Base-by-base conservation (phyloP, 495 filamentous ascomycete species). In the Annulohypoxylon nitens region DNA sequence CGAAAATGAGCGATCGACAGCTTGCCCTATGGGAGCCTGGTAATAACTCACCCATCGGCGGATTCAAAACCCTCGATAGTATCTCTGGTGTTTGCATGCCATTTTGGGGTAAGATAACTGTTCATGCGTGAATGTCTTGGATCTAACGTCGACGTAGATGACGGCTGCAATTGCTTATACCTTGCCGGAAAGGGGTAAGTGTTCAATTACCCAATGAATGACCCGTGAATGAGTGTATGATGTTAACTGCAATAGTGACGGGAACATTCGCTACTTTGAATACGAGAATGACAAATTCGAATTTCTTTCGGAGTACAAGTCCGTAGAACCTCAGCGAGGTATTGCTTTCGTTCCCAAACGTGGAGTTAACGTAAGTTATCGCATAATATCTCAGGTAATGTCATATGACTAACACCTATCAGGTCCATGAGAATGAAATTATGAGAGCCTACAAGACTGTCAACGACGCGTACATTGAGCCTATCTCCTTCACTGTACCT, bases 11-110 rank as follows among this genome's bases (percentile, higher is more conserved):
- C 78, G 97, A 99, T 83, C 90, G 96, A 14, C 96, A 99, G 78
- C 86, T 99, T 76, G 96, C 91, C 33, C 87, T 98, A 39, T 99
- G 96, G 96, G 96, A 99, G 85, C 89, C 95, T 50, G 91, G 93
- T 67, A 88, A 89, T 50, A 90, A 90, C 34, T 91, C 95, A 70
- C 96, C 96, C 16, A 90, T 98, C 75, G 94, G 92, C 34, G 94
- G 93, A 3, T 97, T 97, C 81, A 88, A 89, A 76, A 90, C 89
- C 51, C 85, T 99, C 53, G 97, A 98, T 80, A 93, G 93, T 26
- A 97, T 97, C 71, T 98, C 95, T 16, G 97, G 97, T 75, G 94
- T 99, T 51, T 97, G 93, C 86, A 98, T 99, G 93, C 96, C 96
- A 5, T 99, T 99, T 89, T 99, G 96, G 96, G 96, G 85, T 87